Base-by-base conservation (phyloP, 2,329 filamentous ascomycete species). In the Tympanopsis confertula region DNA sequence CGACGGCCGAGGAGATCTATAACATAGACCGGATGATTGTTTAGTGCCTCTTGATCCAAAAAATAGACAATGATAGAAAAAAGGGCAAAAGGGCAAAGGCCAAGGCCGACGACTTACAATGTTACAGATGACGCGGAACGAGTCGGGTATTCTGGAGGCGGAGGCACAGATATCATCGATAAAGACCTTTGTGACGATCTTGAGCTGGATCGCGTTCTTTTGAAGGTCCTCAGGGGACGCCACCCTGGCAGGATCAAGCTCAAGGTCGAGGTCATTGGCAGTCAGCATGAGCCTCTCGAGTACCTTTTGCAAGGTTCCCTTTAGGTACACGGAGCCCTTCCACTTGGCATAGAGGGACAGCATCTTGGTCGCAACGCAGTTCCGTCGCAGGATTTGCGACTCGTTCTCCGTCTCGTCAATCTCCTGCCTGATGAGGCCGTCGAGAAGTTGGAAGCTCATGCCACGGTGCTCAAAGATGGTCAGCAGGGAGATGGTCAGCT, bases 341-440 rank as follows among this genome's bases (percentile, higher is more conserved):
- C 78, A 83, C 49, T 79, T 82, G 4, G 77, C 78, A 47, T 81
- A 83, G 5, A 82, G 67, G 1, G 78, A 81, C 2, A 83, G 63
- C 69, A 82, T 79, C 51, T 82, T 83, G 2, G 78, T 82, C n/a
- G 76, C 74, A 2, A 83, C 78, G 45, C 76, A 82, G 20, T 78
- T 79, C 36, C 77, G 65, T n/a, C 78, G 68, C 10, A 83, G 56
- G 17, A 83, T 64, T 47, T 83, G 78, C 2, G 77, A 69, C 49
- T 82, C 78, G 38, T 78, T 82, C 50, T 82, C 78, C 4, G 77
- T 82, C 37, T 79, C 75, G 42, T 79, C 71, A 35, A 83, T 71
- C 48, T 83, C 78, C 47, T 81, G 75, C 45, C 78, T 75, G 42
- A 83, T 78, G 13, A 83, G 59, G 4, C 72, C 74, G 47, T 82